These are phyloP conservation scores for Imleria badia DNA, from an alignment of 768 basidiomycete genomes.

Conservation along the genomic window DNA sequence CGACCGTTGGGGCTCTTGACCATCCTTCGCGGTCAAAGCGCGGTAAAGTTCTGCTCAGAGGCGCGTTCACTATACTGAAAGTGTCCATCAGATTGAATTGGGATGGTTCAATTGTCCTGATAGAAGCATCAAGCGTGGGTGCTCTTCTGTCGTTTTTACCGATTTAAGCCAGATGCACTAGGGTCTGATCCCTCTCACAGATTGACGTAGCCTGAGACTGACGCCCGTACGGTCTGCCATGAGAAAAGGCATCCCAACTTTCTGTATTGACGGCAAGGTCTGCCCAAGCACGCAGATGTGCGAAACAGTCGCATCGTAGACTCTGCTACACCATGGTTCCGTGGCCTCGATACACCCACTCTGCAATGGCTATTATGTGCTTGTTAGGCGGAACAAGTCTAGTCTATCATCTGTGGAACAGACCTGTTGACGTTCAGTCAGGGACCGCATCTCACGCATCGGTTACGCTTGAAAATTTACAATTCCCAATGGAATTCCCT, in stretches of 20 bases:
- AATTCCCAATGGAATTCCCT: not conserved
- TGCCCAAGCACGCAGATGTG: not conserved
- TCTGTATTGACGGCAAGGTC: not conserved
- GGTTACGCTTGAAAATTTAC: not conserved
- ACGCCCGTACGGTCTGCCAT: not conserved
- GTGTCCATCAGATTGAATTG: not conserved
- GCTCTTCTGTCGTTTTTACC: slow-evolving; percentile 9
- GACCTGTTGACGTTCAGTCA: slow-evolving; percentile 3
- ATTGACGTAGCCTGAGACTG: slow-evolving; percentile 1
- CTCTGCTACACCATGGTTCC: not conserved
- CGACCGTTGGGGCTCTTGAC: slow-evolving; percentile 6
- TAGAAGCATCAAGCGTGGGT: slow-evolving; percentile 11
- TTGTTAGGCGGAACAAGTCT: slow-evolving; percentile 8
- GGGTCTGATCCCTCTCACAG: slow-evolving; percentile 9
- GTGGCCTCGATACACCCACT: not conserved
- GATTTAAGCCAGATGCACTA: slow-evolving; percentile 14
- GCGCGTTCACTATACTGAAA: not conserved
- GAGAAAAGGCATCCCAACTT: not conserved
- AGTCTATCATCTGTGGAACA: not conserved
- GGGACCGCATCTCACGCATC: not conserved
- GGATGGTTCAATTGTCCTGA: not conserved
- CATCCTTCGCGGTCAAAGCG: not conserved
- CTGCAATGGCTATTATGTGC: not conserved
- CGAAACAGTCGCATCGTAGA: not conserved
- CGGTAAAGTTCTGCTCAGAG: not conserved